Evolutionary conservation across 2,329 filamentous ascomycete species (phyloP), one percentile per base, ranked within the genome.

Genomic region (Fusarium solani-melongenae): DNA sequence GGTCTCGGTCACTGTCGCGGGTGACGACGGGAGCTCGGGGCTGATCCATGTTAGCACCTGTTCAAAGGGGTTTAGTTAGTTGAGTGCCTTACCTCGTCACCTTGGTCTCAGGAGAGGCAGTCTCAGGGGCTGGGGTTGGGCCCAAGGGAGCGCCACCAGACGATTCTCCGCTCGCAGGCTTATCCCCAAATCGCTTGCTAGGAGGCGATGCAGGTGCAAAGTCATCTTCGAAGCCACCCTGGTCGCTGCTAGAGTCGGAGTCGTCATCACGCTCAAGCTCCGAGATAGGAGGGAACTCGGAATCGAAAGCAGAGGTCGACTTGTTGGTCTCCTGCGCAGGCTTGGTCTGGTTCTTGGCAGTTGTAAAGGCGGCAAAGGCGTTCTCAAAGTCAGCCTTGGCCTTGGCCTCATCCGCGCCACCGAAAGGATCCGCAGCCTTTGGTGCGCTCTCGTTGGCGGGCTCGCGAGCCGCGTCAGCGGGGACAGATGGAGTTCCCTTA

Each of bases 251-350:
- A 33, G 92, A 92, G 67, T 97, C 94, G 33, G 93, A 95, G n/a
- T 97, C 92, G 22, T 96, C 88, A 17, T 96, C 88, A 51, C 76
- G 76, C 70, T 93, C 92, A 66, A 98, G 84, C 80, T 96, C 94
- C n/a, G 92, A 92, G 69, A 98, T 98, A 1, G 96, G 96, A 34
- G 96, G 96, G 79, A 98, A 98, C 80, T 98, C 96, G 24, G 90
- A 88, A 78, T 91, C 88, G 77, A 94, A 93, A 63, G 83, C 85
- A 4, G 88, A 81, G 22, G 85, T 84, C 2, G 84, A 79, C 70
- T 88, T 88, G 39, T 82, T 79, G n/a, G 82, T 79, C 15, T 85
- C 85, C 20, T 83, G 82, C 8, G 79, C 70, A 6, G 81, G 72
- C 67, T 85, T 86, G 62, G 84, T 85, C 69, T 86, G 86, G 58